Percentiles rank a stretch among this genome's conserved stretches.
These are phyloP conservation scores for Ramaria rubella DNA, from an alignment of 768 basidiomycete genomes.

Conservation along the genomic window DNA sequence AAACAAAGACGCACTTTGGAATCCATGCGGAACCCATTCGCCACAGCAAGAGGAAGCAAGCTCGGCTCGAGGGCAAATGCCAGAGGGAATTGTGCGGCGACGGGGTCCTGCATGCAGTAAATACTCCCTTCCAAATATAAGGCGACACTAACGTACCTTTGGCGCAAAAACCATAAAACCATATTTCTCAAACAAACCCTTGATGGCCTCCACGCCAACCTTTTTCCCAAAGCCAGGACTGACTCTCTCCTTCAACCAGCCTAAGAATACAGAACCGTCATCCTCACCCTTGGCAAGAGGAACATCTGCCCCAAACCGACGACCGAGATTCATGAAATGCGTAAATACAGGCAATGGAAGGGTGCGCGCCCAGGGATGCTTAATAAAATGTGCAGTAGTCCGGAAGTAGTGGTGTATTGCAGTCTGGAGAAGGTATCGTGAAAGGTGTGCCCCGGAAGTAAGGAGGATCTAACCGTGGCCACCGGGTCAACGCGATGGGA, in stretches of 20 bases:
- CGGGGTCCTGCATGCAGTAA: constrained; percentile 49
- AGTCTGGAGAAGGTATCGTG: constrained; percentile 71
- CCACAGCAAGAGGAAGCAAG: constrained; percentile 61
- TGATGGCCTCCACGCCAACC: constrained; percentile 57
- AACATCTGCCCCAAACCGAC: constrained; percentile 17
- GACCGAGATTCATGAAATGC: constrained; percentile 56
- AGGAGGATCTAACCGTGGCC: constrained; percentile 52
- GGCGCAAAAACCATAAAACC: constrained; percentile 76
- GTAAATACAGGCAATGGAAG: constrained; percentile 54
- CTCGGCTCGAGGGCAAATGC: constrained; percentile 72
- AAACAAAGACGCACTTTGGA: constrained; percentile 44
- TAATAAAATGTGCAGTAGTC: constrained; percentile 65
- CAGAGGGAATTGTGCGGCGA: constrained; percentile 72
- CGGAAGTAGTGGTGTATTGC: constrained; percentile 77
- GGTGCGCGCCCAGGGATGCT: constrained; percentile 65
- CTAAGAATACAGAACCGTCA: constrained; percentile 59
- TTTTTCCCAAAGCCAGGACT: constrained; percentile 52
- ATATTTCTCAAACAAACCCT: constrained; percentile 62
- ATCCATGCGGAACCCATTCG: constrained; percentile 76
- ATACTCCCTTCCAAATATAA: background rate
- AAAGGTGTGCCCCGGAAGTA: constrained; percentile 69
- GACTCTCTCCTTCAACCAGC: constrained; percentile 65
- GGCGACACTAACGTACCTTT: constrained; percentile 41
- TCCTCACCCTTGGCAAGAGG: constrained; percentile 49
- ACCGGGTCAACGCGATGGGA: constrained; percentile 15